phyloP scores from a whole-genome alignment of 73 alveolate genomes.

The Stentor coeruleus region DNA sequence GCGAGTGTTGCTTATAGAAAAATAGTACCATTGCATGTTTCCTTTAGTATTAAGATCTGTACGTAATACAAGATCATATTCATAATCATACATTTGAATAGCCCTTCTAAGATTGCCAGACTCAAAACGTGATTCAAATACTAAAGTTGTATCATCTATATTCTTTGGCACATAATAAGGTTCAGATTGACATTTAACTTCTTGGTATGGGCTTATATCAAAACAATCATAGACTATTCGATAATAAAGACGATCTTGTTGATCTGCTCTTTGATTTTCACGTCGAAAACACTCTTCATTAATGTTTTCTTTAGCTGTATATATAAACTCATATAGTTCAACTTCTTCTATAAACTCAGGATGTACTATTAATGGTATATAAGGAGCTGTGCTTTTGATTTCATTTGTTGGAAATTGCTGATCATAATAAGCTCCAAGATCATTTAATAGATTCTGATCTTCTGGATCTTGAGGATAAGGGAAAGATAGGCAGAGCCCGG shows the following conservation, averaged over 20 bases:
- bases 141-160: slow-evolving; percentile 79
- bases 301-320: slow-evolving; percentile 49
- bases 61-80: slow-evolving; percentile 93
- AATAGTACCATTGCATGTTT: slow-evolving; percentile 98
- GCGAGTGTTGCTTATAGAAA: slow-evolving; percentile 91
- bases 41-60: slow-evolving; percentile 99
- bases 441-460: too few species aligned
- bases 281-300: slow-evolving; percentile 60
- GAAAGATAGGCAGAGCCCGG: too few species aligned
- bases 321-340: slow-evolving; percentile 34
- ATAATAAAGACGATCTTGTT: slow-evolving; percentile 66
- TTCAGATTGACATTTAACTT: too few species aligned
- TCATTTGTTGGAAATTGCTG: too few species aligned
- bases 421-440: too few species aligned
- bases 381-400: too few species aligned
- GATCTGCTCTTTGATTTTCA: slow-evolving; percentile 67
- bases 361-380: too few species aligned
- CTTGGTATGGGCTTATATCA: slow-evolving; percentile 34
- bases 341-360: slow-evolving; percentile 29
- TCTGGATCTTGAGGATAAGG: too few species aligned
- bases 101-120: slow-evolving; percentile 96
- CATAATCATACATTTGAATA: slow-evolving; percentile 68
- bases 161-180: slow-evolving; percentile 19
- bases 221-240: slow-evolving; percentile 79
- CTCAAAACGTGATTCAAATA: slow-evolving; percentile 98